phyloP scores from a whole-genome alignment of 192 early-diverging fungal genomes.

The Coemansia biformis region DNA sequence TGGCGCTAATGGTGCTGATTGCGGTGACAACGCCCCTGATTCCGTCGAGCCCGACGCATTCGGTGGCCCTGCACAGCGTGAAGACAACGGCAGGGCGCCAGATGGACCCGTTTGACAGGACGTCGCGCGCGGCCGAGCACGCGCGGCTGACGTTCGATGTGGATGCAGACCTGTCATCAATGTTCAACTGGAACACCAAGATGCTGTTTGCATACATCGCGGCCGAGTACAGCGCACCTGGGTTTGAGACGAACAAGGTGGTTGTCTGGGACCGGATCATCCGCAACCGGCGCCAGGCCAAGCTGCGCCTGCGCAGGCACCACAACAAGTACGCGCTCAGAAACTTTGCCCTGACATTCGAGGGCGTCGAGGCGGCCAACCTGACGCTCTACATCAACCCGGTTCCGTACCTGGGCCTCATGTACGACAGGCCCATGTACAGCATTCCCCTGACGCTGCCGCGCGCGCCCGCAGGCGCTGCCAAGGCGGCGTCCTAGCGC shows the following conservation, averaged over 20 bases:
- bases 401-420: slow-evolving; percentile 47
- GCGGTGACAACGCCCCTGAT: slow-evolving; percentile 32
- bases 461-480: slow-evolving; percentile 5
- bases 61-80: slow-evolving; percentile 27
- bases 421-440: slow-evolving; percentile 40
- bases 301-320: slow-evolving; percentile 37
- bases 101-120: slow-evolving; percentile 35
- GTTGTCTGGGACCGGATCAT: slow-evolving; percentile 50
- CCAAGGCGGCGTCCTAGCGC: too few species aligned
- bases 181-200: slow-evolving; percentile 54
- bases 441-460: slow-evolving; percentile 36
- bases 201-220: slow-evolving; percentile 44
- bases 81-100: slow-evolving; percentile 40
- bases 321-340: slow-evolving; percentile 49
- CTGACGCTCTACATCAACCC: slow-evolving; percentile 46
- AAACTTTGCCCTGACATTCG: slow-evolving; percentile 35
- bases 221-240: slow-evolving; percentile 24
- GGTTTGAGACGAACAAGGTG: slow-evolving; percentile 32
- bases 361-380: slow-evolving; percentile 35
- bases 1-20: slow-evolving; percentile 40
- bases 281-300: slow-evolving; percentile 33
- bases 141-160: slow-evolving; percentile 47
- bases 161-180: slow-evolving; percentile 41
- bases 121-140: slow-evolving; percentile 35
- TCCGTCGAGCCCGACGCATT: slow-evolving; percentile 29